Percentiles rank a stretch among this genome's conserved stretches.
Conservation (phyloP, 805 yeast species). For the Candida vartiovaarae region DNA sequence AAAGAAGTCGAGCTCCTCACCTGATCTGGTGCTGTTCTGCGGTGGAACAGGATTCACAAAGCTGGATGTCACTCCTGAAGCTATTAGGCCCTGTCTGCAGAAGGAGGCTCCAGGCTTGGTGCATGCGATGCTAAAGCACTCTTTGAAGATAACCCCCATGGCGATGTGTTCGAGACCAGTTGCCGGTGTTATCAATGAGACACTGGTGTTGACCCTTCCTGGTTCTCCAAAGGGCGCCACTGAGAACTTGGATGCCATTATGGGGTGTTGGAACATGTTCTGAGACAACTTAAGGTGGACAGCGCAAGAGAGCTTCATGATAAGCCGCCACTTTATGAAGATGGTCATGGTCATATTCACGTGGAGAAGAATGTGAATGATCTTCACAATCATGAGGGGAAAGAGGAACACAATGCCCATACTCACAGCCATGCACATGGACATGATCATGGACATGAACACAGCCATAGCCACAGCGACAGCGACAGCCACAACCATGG, state of each 20-base stretch:
- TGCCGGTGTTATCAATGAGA: constrained; percentile 35
- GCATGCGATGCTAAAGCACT: constrained; percentile 37
- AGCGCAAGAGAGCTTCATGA: constrained; percentile 36
- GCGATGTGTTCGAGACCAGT: constrained; percentile 46
- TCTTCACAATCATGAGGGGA: not conserved
- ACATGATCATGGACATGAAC: not conserved
- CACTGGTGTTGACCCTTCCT: constrained; percentile 40
- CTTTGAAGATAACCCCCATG: constrained; percentile 37
- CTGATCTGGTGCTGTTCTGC: constrained; percentile 32
- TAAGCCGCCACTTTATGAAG: not conserved
- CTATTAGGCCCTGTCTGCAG: constrained; percentile 34
- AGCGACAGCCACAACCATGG: too few relatives aligned
- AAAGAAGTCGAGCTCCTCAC: not conserved
- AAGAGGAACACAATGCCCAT: not conserved
- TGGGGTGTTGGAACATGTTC: constrained; percentile 36
- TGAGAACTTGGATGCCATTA: constrained; percentile 36
- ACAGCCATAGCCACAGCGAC: too few relatives aligned
- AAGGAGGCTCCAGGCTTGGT: constrained; percentile 43
- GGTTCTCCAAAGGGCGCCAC: constrained; percentile 45
- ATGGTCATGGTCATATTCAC: constrained; percentile 12
- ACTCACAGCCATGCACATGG: constrained; percentile 2
- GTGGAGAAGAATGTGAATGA: not conserved
- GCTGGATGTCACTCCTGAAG: constrained; percentile 45
- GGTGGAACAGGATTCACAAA: constrained; percentile 49
- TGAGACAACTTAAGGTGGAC: constrained; percentile 29